phyloP scores from a whole-genome alignment of 352 stramenopile genomes.

The Phytopythium oedochilum region DNA sequence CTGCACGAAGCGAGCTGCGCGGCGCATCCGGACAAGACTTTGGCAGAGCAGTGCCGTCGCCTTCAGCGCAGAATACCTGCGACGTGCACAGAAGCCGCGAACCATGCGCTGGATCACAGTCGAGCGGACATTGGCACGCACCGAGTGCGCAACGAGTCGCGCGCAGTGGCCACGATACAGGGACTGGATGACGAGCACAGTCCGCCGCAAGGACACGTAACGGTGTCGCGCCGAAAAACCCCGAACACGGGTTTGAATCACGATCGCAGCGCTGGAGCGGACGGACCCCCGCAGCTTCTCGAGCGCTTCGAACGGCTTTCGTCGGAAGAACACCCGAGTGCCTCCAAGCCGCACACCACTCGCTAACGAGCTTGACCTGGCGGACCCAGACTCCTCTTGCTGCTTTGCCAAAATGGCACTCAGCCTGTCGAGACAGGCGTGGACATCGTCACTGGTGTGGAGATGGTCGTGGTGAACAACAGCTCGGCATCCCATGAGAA shows the following conservation, averaged over 20 bases:
- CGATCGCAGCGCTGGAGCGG: conserved; percentile 23
- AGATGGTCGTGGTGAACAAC: conserved; percentile 3
- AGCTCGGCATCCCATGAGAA: conserved; percentile 30
- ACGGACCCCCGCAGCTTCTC: conserved; percentile 57
- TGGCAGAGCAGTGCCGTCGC: conserved; percentile 41
- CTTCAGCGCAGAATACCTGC: conserved; percentile 32
- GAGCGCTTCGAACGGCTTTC: conserved; percentile 91
- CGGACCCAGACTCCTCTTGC: not conserved
- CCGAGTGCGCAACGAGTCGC: conserved; percentile 24
- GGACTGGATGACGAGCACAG: conserved; percentile 43
- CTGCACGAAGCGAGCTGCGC: conserved; percentile 28
- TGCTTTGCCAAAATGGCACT: not conserved
- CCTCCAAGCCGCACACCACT: conserved; percentile 76
- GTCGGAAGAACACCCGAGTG: conserved; percentile 94
- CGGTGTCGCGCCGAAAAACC: conserved; percentile 35
- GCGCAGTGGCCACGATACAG: conserved; percentile 30
- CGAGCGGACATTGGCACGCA: conserved; percentile 36
- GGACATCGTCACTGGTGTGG: not conserved
- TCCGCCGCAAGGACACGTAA: conserved; percentile 26
- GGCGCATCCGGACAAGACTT: conserved; percentile 38
- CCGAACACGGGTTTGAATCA: conserved; percentile 49
- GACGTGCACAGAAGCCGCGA: conserved; percentile 28
- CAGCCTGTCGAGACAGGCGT: conserved; percentile 7
- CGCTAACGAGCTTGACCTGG: not conserved
- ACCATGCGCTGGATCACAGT: conserved; percentile 30